Evolutionary conservation across 208 protist genomes (phyloP).

Genomic region (Trypanosoma boissoni): DNA sequence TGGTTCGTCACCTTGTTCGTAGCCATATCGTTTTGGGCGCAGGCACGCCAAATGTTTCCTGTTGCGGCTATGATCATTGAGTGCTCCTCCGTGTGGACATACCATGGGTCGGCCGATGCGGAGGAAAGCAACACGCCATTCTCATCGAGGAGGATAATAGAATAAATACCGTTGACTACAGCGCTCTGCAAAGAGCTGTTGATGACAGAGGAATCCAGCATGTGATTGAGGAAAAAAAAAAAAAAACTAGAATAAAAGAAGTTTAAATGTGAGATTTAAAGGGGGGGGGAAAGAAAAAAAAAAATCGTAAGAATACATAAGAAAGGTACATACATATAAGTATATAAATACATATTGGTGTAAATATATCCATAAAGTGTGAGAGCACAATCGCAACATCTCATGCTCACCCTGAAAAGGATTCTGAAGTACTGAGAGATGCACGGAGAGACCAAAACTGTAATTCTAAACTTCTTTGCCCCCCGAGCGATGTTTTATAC

Average conservation of each 20-base stretch:
- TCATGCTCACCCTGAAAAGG: too few species aligned
- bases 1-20: conserved; percentile 61
- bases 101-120: conserved; percentile 29
- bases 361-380: too few species aligned
- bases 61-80: conserved; percentile 53
- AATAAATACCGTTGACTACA: conserved; percentile 55
- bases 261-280: background rate
- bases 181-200: conserved; percentile 41
- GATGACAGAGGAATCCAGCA: conserved; percentile 70
- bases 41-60: conserved; percentile 78
- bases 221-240: conserved; percentile 14
- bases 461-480: too few species aligned
- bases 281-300: background rate
- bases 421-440: too few species aligned
- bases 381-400: too few species aligned
- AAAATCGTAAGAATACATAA: conserved; percentile 15
- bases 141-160: conserved; percentile 54
- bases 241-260: background rate
- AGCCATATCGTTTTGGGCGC: conserved; percentile 49
- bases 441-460: too few species aligned
- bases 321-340: background rate
- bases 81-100: conserved; percentile 34
- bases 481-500: conserved; percentile 10
- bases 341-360: too few species aligned
- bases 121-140: conserved; percentile 57